A percentile compares a stretch with the other conserved stretches of the same genome.
Conservation (phyloP, 2,329 filamentous ascomycete species). For the Phyllosticta ampelicida region DNA sequence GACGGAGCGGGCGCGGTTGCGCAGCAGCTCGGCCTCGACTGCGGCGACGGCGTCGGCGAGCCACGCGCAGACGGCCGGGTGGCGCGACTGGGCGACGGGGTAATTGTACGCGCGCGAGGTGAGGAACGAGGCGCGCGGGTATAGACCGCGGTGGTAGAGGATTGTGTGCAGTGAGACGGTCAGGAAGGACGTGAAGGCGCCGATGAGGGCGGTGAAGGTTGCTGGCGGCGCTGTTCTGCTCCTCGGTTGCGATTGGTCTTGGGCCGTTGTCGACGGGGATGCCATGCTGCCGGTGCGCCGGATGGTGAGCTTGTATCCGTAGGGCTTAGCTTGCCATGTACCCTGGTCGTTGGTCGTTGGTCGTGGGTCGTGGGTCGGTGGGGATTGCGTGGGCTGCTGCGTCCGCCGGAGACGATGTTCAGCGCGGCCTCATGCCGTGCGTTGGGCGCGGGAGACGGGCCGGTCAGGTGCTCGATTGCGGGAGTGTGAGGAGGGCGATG, state of each 20-base stretch:
- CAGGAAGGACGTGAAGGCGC: constrained; percentile 67
- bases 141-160: constrained; percentile 70
- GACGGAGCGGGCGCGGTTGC: constrained; percentile 42
- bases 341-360: neutral
- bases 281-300: neutral
- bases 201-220: constrained; percentile 49
- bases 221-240: constrained; percentile 10
- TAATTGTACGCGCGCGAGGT: constrained; percentile 73
- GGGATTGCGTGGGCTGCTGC: neutral
- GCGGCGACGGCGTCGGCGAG: constrained; percentile 69
- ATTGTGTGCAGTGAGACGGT: constrained; percentile 77
- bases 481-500: too few species aligned
- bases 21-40: constrained; percentile 56
- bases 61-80: constrained; percentile 78
- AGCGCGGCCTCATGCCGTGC: neutral
- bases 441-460: neutral
- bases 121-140: constrained; percentile 68
- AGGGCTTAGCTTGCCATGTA: neutral
- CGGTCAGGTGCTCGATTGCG: neutral
- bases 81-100: constrained; percentile 72
- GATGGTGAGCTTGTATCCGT: neutral
- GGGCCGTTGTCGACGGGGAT: neutral
- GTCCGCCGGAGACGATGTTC: neutral
- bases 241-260: neutral
- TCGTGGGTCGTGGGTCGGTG: neutral